Base-by-base conservation (phyloP, 1,284 basidiomycete genomes). In the Ganoderma leucocontextum region DNA sequence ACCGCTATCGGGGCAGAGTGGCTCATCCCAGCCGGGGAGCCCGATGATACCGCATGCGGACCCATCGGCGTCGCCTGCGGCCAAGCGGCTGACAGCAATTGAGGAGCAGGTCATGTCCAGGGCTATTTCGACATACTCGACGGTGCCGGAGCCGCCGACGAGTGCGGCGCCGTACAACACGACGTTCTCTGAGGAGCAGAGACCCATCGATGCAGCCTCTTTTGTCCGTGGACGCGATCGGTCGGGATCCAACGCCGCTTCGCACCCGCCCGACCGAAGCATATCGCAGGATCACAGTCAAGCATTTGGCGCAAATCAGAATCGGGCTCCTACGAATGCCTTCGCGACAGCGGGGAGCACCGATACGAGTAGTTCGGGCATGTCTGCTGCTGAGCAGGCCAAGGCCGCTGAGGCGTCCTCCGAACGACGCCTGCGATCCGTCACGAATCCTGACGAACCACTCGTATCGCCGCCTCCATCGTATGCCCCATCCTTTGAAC, bases 391-490 rank as follows among this genome's bases (percentile, higher is more conserved):
- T 29, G 72, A 66, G 13, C 66, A 63, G 25, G 66, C 66, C 7
- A 73, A 73, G 60, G 72, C 70, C 15, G 62, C 66, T 6, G 69
- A 73, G 38, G 72, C 72, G 17, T 68, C 68, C 3, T 63, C 69
- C 1, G 65, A 69, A 15, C 65, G 69, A 9, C 69, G 66, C 36
- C 63, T 73, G 68, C 72, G 72, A 57, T 69, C 72, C 3, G 68
- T 73, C 12, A 67, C 65, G 57, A 70, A 70, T n/a, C 72, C 72
- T 2, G 72, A 73, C 58, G 72, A 73, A 41, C 70, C 68, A 22
- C 59, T 73, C n/a, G 63, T 60, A 33, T 72, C 70, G 35, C 72
- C 70, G 7, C 72, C 72, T 52, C 70, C 72, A 4, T 73, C 70
- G 9, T 73, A 73, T 35, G 63, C 59, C 2, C 64, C 72, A 0